Base-by-base conservation (phyloP, 768 basidiomycete genomes). In the Sarcodon sp. region DNA sequence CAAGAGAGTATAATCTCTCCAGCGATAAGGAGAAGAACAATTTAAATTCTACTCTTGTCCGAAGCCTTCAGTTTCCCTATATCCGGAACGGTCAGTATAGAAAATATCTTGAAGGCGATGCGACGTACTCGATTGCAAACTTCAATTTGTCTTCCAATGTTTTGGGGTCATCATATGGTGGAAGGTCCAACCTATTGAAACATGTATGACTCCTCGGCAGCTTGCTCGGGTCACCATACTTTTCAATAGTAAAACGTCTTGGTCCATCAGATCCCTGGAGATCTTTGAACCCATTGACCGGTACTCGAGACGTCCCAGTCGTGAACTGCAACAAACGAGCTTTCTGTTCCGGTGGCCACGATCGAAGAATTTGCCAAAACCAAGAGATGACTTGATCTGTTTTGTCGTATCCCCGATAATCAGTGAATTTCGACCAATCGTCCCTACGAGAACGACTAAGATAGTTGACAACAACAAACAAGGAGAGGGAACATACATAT, bases 221-320 rank as follows among this genome's bases (percentile, higher is more conserved):
- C 43, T 89, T 87, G 11, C 75, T 78, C 9, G 89, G 83, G 60
- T 94, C 91, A 4, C 92, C 92, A 16, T 83, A 84, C 65, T 94
- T 94, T 66, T 96, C 91, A 51, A 96, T 92, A 9, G 92, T 96
- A 62, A 96, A 96, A 51, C 91, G 69, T 48, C 91, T 69, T 2
- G 92, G 91, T 0, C 91, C 91, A 63, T 96, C 91, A 0, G 86
- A 87, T 7, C 91, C 91, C 65, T 94, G 91, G 6, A 93, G 69
- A 59, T 94, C 91, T 59, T 92, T 92, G 73, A 94, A 94, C 0
- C 91, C 92, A 59, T 91, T 91, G 56, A 91, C 90, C 9, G 91
- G 83, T 18, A 87, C 77, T 51, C 84, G 71, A n/a, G 84, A 87
- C 2, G 83, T 87, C 15, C 83, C 83, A 1, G 88, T 92, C 5